Conservation (phyloP, 495 filamentous ascomycete genomes). For the Friedmanniomyces simplex region DNA sequence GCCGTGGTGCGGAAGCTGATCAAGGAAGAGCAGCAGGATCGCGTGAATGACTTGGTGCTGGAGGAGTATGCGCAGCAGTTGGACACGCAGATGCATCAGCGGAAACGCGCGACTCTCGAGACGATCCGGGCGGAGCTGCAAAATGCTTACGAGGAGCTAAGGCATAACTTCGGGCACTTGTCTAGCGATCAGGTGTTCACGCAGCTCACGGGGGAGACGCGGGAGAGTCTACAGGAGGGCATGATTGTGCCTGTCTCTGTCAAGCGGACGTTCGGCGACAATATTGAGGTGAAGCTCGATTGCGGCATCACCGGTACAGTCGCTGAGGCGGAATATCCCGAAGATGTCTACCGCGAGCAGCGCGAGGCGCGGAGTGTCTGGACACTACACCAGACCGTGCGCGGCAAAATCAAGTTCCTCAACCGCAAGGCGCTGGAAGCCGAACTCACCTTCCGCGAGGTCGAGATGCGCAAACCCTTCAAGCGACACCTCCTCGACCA, state of each 20-base stretch:
- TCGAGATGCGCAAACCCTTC: conserved; percentile 60
- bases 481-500: conserved; percentile 51
- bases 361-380: conserved; percentile 46
- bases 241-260: conserved; percentile 90
- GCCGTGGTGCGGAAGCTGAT: conserved; percentile 89
- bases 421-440: conserved; percentile 72
- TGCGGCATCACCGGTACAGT: conserved; percentile 87
- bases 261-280: conserved; percentile 77
- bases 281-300: conserved; percentile 84
- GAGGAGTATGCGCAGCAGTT: conserved; percentile 96
- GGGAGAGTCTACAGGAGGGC: conserved; percentile 66
- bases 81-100: conserved; percentile 81
- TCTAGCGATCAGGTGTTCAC: conserved; percentile 79
- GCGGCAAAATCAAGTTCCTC: conserved; percentile 75
- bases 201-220: conserved; percentile 91
- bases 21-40: conserved; percentile 81
- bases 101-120: conserved; percentile 91
- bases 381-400: conserved; percentile 66
- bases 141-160: conserved; percentile 86
- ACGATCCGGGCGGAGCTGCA: conserved; percentile 90
- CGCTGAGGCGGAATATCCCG: conserved; percentile 58
- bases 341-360: conserved; percentile 44
- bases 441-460: conserved; percentile 73
- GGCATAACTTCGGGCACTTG: conserved; percentile 64
- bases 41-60: conserved; percentile 89